Conservation (phyloP, 2,329 filamentous ascomycete genomes). For the Diaporthe citriasiana region DNA sequence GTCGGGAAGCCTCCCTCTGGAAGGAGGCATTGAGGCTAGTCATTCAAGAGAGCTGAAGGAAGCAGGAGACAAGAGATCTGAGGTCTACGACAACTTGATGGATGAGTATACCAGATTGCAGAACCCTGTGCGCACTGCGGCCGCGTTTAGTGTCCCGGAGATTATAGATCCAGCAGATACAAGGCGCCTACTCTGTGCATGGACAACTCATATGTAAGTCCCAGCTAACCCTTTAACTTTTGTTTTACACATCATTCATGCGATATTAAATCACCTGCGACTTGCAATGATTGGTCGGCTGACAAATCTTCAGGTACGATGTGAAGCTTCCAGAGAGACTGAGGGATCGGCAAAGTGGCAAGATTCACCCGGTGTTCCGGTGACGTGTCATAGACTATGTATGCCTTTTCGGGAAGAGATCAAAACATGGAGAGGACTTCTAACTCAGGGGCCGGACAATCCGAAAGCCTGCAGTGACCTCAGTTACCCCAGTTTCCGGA, state of each 20-base stretch:
- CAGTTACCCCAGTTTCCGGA: neutral
- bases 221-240: neutral
- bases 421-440: neutral
- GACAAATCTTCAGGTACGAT: slow-evolving; percentile 10
- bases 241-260: no score
- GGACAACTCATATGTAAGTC: slow-evolving; percentile 65
- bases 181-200: slow-evolving; percentile 66
- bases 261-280: neutral
- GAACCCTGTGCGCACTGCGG: slow-evolving; percentile 75
- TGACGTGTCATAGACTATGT: neutral
- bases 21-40: slow-evolving; percentile 75
- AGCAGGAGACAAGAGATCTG: slow-evolving; percentile 64
- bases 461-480: neutral
- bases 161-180: slow-evolving; percentile 75
- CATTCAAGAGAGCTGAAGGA: slow-evolving; percentile 72
- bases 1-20: slow-evolving; percentile 73
- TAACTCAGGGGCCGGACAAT: no score
- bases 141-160: slow-evolving; percentile 74
- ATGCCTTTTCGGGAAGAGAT: neutral
- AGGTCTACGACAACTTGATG: slow-evolving; percentile 69
- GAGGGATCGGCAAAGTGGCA: slow-evolving; percentile 32
- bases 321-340: slow-evolving; percentile 36
- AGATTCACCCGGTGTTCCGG: slow-evolving; percentile 27
- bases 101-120: slow-evolving; percentile 72
- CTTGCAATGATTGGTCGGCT: neutral